Evolutionary conservation across 2,329 filamentous ascomycete species (phyloP), one percentile per base, ranked within the genome.

Genomic region (Harringtonia aguacate): DNA sequence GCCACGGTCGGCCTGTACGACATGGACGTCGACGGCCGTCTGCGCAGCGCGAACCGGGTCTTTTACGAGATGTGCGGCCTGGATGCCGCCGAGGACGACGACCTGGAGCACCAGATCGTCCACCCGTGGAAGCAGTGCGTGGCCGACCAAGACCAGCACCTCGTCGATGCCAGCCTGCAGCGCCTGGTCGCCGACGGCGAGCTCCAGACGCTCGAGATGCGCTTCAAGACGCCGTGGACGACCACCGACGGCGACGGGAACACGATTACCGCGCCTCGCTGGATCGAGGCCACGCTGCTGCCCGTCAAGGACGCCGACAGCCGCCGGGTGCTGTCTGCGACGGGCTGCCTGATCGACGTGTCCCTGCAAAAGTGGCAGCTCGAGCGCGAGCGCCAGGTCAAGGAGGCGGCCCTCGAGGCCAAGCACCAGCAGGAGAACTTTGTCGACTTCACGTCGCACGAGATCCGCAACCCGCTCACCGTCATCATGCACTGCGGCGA

Each of bases 371-470:
- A 66, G 47, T 73, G 64, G 66, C 71, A 71, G 56, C 58, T 68
- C n/a, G 70, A 67, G 48, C 64, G 63, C 40, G 72, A 72, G 52
- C 68, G 63, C 42, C 58, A 63, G 52, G 65, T 64, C 41, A 73
- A 69, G 56, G 70, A 72, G 36, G 72, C 78, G 45, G 75, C 75
- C 1, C 68, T 78, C 22, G 72, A 77, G 54, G 70, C 72, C 27
- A 76, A 73, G 53, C 65, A 80, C 6, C 81, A 85, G 55, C 86
- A 90, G 55, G 83, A 89, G 53, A 84, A 84, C 50, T 88, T 88
- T 53, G 86, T 89, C 54, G 84, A 87, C 58, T 86, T 86, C 66
- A 76, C 73, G 2, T 77, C 75, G 14, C 81, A 85, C 56, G 81
- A 84, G 56, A 81, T 85, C 74, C 72, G 82, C 22, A 87, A 87